phyloP scores from a whole-genome alignment of 768 basidiomycete genomes.

The Pisolithus marmoratus region DNA sequence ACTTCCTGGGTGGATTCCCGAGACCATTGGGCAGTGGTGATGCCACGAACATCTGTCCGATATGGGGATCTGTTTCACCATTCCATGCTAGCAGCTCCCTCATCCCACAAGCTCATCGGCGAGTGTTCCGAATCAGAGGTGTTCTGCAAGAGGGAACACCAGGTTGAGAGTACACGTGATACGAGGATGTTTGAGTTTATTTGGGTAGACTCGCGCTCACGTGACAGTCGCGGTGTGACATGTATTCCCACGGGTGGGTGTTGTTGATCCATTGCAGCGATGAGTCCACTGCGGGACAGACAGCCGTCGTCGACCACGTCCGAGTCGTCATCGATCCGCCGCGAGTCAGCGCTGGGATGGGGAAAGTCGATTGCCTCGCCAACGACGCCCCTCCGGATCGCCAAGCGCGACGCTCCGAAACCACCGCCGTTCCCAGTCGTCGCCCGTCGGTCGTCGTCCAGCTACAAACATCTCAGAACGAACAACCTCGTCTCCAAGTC shows the following conservation, averaged over 20 bases:
- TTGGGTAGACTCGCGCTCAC: background rate
- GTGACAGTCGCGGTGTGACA: conserved; percentile 15
- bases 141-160: no score
- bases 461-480: conserved; percentile 71
- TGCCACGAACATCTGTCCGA: no score
- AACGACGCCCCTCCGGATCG: conserved; percentile 67
- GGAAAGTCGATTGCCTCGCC: conserved; percentile 33
- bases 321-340: conserved; percentile 56
- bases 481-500: conserved; percentile 83
- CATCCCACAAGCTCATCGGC: no score
- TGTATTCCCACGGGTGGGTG: conserved; percentile 7
- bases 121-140: no score
- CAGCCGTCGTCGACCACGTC: conserved; percentile 50
- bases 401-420: conserved; percentile 62
- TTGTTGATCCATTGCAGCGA: conserved; percentile 16
- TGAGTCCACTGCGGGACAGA: conserved; percentile 51
- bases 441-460: conserved; percentile 68
- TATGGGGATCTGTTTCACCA: no score
- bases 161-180: no score
- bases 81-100: no score
- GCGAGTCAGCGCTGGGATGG: conserved; percentile 65
- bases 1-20: no score
- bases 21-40: no score
- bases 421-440: conserved; percentile 43
- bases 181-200: no score